Evolutionary conservation across 768 basidiomycete species (phyloP).

Genomic region (Auricularia auricula-judae): DNA sequence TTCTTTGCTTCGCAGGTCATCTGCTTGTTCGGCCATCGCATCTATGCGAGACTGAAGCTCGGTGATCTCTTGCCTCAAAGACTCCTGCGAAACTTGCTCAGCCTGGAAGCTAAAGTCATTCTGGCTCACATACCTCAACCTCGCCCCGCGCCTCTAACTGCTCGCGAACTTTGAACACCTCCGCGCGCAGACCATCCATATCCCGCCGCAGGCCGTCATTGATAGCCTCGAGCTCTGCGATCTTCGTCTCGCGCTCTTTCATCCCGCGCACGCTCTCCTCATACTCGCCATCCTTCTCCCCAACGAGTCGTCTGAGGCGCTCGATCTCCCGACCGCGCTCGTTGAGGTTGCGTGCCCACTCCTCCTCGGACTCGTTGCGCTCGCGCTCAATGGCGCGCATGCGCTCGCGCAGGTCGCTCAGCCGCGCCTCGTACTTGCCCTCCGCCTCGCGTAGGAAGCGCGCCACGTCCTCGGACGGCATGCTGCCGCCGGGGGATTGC

Average conservation of each 20-base stretch:
- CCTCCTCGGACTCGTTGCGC: slow-evolving; percentile 74
- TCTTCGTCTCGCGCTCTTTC: slow-evolving; percentile 39
- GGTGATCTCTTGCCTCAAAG: slow-evolving; percentile 31
- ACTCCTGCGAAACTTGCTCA: slow-evolving; percentile 22
- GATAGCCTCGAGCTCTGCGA: slow-evolving; percentile 40
- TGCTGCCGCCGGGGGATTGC: slow-evolving; percentile 12
- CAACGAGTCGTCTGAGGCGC: slow-evolving; percentile 48
- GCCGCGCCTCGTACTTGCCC: slow-evolving; percentile 61
- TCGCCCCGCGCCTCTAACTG: slow-evolving; percentile 50
- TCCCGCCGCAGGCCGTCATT: slow-evolving; percentile 37
- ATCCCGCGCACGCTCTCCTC: slow-evolving; percentile 37
- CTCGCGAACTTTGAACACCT: slow-evolving; percentile 25
- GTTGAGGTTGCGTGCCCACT: slow-evolving; percentile 76
- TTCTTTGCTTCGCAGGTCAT: slow-evolving; percentile 46
- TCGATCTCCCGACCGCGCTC: slow-evolving; percentile 74
- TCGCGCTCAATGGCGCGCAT: slow-evolving; percentile 65
- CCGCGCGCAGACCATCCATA: slow-evolving; percentile 32
- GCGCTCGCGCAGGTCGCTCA: slow-evolving; percentile 59
- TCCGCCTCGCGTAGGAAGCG: slow-evolving; percentile 65
- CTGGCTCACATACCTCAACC: not conserved
- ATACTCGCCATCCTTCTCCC: slow-evolving; percentile 47
- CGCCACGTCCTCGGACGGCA: slow-evolving; percentile 50
- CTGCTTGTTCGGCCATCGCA: slow-evolving; percentile 52
- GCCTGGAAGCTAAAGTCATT: not conserved
- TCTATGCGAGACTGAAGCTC: slow-evolving; percentile 40